Evolutionary conservation across 164 flowering plant species (phyloP).

Genomic region (Saururus chinensis): DNA sequence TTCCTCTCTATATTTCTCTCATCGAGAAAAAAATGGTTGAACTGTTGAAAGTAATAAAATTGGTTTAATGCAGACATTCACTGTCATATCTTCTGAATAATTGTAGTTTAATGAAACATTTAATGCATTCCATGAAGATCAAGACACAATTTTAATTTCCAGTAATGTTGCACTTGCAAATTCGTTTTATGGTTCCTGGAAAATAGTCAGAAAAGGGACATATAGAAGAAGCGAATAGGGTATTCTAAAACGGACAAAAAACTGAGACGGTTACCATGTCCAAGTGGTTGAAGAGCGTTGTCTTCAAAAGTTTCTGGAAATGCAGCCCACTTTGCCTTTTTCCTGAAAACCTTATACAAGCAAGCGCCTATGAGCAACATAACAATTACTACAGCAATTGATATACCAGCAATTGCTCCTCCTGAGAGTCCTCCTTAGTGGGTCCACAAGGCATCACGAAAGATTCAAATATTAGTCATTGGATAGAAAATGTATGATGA

Average conservation of each 20-base stretch:
- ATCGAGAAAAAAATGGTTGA: too few relatives aligned
- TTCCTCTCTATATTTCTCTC: too few relatives aligned
- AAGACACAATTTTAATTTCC: too few relatives aligned
- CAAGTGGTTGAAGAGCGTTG: slow-evolving; percentile 11
- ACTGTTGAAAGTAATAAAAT: too few relatives aligned
- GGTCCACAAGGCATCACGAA: neutral
- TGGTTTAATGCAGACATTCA: too few relatives aligned
- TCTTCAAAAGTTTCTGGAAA: slow-evolving; percentile 23
- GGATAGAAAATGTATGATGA: slow-evolving; percentile 1
- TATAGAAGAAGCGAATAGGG: neutral
- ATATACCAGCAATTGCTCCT: slow-evolving; percentile 60
- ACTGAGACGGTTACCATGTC: neutral
- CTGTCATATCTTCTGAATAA: too few relatives aligned
- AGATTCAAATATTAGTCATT: neutral
- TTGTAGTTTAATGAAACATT: too few relatives aligned
- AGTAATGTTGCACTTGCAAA: neutral
- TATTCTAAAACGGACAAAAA: neutral
- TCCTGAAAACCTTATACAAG: slow-evolving; percentile 31
- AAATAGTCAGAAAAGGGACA: neutral
- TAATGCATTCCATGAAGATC: too few relatives aligned
- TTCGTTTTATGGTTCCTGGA: neutral
- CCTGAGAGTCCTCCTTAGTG: slow-evolving; percentile 43
- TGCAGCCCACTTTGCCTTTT: slow-evolving; percentile 23
- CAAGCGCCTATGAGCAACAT: slow-evolving; percentile 25
- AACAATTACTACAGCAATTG: slow-evolving; percentile 31